phyloP scores from a whole-genome alignment of 306 rosid genomes.

The Cucumis melo region DNA sequence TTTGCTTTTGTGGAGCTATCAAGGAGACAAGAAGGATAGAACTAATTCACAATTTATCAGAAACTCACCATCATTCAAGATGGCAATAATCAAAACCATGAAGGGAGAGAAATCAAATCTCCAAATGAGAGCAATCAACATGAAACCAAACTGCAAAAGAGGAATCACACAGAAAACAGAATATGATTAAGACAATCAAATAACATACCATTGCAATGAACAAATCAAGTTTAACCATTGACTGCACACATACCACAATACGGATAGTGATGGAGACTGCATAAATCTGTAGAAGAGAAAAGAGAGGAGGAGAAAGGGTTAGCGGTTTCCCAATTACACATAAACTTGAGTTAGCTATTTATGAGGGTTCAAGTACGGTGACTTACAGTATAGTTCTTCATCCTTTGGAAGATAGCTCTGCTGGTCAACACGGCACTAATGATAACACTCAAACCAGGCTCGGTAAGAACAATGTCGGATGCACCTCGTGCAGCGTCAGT shows the following conservation, averaged over 20 bases:
- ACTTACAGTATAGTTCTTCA: slow-evolving; percentile 95
- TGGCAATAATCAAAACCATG: slow-evolving; percentile 97
- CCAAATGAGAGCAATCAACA: slow-evolving; percentile 94
- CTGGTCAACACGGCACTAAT: slow-evolving; percentile 96
- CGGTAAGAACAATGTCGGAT: slow-evolving; percentile 92
- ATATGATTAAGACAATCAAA: slow-evolving; percentile 1
- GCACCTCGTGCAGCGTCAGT: slow-evolving; percentile 99
- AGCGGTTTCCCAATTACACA: not conserved
- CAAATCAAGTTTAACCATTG: not conserved
- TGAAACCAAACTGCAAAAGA: slow-evolving; percentile 79
- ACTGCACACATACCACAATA: slow-evolving; percentile 66
- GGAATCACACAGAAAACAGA: slow-evolving; percentile 2
- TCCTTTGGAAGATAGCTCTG: slow-evolving; percentile 91
- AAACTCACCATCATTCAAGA: slow-evolving; percentile 79
- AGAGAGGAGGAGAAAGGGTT: not conserved
- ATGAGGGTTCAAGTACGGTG: not conserved
- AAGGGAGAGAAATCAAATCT: slow-evolving; percentile 94
- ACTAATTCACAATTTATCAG: not conserved
- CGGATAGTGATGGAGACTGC: slow-evolving; percentile 99
- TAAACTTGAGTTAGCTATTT: not conserved
- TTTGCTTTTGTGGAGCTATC: not conserved
- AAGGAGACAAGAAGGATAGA: not conserved
- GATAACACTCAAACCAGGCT: slow-evolving; percentile 96
- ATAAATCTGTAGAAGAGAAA: slow-evolving; percentile 49
- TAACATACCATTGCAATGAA: not conserved